phyloP scores from a whole-genome alignment of 176 grass and related monocot species.

The Thinopyrum elongatum region DNA sequence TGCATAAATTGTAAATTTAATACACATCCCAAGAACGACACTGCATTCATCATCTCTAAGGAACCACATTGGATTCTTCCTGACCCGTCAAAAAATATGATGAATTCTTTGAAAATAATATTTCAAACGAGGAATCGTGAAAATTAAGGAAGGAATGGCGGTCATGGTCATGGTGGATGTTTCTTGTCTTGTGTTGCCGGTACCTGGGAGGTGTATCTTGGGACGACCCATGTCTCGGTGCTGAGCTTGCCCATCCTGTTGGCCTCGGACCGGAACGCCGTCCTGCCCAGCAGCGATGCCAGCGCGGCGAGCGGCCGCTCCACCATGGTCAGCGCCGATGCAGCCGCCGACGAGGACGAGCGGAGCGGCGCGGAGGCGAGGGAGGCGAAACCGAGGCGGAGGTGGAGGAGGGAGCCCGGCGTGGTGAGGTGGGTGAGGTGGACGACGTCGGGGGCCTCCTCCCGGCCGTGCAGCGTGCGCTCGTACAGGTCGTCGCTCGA shows the following conservation, averaged over 20 bases:
- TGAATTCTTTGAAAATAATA: no score
- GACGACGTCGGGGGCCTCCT: conserved; percentile 46
- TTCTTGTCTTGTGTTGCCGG: neutral
- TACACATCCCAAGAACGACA: neutral
- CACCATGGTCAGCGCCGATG: neutral
- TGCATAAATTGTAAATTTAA: conserved; percentile 13
- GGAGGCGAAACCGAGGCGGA: conserved; percentile 48
- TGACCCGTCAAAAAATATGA: neutral
- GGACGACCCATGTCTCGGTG: conserved; percentile 57
- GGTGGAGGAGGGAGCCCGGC: conserved; percentile 43
- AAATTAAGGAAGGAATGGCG: neutral
- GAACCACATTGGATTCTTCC: neutral
- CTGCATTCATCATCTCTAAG: neutral
- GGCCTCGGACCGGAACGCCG: conserved; percentile 37
- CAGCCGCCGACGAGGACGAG: neutral
- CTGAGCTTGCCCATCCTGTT: conserved; percentile 41
- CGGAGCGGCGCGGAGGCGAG: conserved; percentile 41
- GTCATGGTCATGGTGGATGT: neutral
- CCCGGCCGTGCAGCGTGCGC: conserved; percentile 23
- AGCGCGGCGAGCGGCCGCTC: conserved; percentile 7
- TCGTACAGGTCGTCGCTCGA: conserved; percentile 63
- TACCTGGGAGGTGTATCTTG: conserved; percentile 56
- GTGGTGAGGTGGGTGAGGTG: conserved; percentile 75
- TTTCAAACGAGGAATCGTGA: neutral
- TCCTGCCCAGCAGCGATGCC: neutral